phyloP scores from a whole-genome alignment of 2,329 filamentous ascomycete species.

The Fusarium tupiense region DNA sequence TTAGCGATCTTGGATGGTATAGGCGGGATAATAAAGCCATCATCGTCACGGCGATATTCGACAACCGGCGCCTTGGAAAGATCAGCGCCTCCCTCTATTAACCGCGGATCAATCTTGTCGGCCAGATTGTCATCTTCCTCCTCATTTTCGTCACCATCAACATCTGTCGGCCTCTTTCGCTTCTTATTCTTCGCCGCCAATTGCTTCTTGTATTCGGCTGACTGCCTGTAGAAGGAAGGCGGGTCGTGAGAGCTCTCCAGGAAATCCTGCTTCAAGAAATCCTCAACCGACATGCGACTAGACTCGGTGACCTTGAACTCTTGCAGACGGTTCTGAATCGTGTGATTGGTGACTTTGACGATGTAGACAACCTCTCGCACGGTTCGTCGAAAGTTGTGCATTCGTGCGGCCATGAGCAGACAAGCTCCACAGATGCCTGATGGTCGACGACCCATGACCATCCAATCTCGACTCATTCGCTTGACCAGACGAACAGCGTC shows the following conservation, averaged over 20 bases:
- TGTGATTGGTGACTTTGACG: conserved; percentile 94
- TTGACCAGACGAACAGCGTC: conserved; percentile 89
- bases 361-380: conserved; percentile 97
- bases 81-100: conserved; percentile 48
- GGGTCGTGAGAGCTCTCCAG: conserved; percentile 82
- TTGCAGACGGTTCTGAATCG: conserved; percentile 88
- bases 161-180: conserved; percentile 53
- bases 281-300: conserved; percentile 84
- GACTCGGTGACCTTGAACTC: conserved; percentile 92
- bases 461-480: conserved; percentile 97
- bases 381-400: conserved; percentile 97
- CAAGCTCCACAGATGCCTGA: conserved; percentile 95
- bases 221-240: conserved; percentile 79
- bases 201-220: conserved; percentile 67
- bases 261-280: conserved; percentile 79
- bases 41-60: conserved; percentile 65
- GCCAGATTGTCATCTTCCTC: conserved; percentile 17
- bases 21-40: conserved; percentile 74
- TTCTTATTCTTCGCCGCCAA: conserved; percentile 59
- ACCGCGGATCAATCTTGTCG: conserved; percentile 24
- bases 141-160: conserved; percentile 30
- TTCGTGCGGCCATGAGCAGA: conserved; percentile 91
- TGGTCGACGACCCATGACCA: conserved; percentile 91
- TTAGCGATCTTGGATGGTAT: conserved; percentile 53
- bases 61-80: conserved; percentile 47